These are phyloP conservation scores for Byssothecium circinans DNA, from an alignment of 2,329 filamentous ascomycete species.

Conservation along the genomic window DNA sequence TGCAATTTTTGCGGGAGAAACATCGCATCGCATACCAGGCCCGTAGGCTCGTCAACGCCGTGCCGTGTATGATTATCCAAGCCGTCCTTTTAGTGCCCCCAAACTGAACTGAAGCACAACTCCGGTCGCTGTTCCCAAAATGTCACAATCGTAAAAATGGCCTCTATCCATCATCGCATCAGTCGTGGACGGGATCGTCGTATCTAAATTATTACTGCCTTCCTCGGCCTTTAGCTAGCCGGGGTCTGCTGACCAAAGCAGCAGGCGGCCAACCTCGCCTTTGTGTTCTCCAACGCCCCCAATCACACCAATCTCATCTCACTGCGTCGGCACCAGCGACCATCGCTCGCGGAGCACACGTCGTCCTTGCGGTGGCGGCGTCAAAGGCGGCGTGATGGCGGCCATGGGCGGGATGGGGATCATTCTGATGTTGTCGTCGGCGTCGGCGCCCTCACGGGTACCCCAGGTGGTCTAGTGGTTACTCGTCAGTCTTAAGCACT, in stretches of 20 bases:
- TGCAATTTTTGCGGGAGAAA: slow-evolving; percentile 27
- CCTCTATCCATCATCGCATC: slow-evolving; percentile 26
- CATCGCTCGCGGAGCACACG: slow-evolving; percentile 42
- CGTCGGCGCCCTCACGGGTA: slow-evolving; percentile 87
- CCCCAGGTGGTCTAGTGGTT: slow-evolving; percentile 82
- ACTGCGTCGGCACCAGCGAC: slow-evolving; percentile 27
- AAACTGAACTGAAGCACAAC: slow-evolving; percentile 27
- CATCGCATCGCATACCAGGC: slow-evolving; percentile 7
- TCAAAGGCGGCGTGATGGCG: slow-evolving; percentile 38
- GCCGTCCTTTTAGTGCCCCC: slow-evolving; percentile 31
- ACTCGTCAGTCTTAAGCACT: background rate
- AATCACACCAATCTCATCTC: no score
- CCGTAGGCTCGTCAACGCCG: slow-evolving; percentile 30
- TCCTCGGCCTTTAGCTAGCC: slow-evolving; percentile 16
- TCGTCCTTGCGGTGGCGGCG: slow-evolving; percentile 36
- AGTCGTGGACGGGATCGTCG: slow-evolving; percentile 29
- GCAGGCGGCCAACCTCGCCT: slow-evolving; percentile 12
- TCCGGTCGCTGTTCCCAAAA: slow-evolving; percentile 17
- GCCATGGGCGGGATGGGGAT: slow-evolving; percentile 38
- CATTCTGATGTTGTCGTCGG: slow-evolving; percentile 58
- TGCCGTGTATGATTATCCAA: no score
- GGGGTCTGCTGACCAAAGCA: slow-evolving; percentile 27
- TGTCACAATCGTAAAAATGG: slow-evolving; percentile 6
- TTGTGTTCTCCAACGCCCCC: no score
- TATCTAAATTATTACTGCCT: slow-evolving; percentile 42